phyloP scores from a whole-genome alignment of 2,329 filamentous ascomycete species.

The Ascomycota sp. region DNA sequence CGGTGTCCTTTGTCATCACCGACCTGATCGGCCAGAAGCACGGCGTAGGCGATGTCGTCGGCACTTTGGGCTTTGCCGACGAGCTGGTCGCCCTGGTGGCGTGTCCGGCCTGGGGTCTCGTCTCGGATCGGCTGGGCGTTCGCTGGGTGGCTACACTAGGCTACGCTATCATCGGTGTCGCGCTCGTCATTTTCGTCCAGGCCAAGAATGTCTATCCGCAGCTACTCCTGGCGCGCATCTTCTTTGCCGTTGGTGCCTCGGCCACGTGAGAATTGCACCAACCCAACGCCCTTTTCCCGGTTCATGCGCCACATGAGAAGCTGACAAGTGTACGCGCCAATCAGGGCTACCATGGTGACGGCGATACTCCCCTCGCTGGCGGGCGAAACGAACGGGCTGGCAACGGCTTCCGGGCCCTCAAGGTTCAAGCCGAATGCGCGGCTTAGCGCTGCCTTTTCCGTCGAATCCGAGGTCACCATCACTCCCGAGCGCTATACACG shows the following conservation, averaged over 20 bases:
- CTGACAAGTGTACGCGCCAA: background rate
- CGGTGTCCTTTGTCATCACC: slow-evolving; percentile 65
- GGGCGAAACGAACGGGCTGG: slow-evolving; percentile 19
- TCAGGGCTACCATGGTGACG: slow-evolving; percentile 78
- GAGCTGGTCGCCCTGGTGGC: slow-evolving; percentile 63
- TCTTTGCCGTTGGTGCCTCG: slow-evolving; percentile 83
- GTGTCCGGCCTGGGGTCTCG: slow-evolving; percentile 57
- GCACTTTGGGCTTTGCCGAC: slow-evolving; percentile 66
- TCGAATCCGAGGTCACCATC: slow-evolving; percentile 54
- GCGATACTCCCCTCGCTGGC: slow-evolving; percentile 62
- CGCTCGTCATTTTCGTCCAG: slow-evolving; percentile 64
- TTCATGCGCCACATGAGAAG: too few species aligned
- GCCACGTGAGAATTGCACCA: slow-evolving; percentile 35
- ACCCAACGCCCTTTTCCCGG: too few species aligned
- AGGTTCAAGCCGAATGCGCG: slow-evolving; percentile 19
- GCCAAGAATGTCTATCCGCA: slow-evolving; percentile 74
- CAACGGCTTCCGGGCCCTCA: slow-evolving; percentile 2
- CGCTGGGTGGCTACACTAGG: slow-evolving; percentile 51
- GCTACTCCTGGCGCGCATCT: slow-evolving; percentile 57
- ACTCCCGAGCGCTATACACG: slow-evolving; percentile 38
- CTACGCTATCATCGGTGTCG: slow-evolving; percentile 58
- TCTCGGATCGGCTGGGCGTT: slow-evolving; percentile 58
- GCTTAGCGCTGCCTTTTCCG: slow-evolving; percentile 39
- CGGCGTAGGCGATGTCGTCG: slow-evolving; percentile 57
- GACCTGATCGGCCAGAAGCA: slow-evolving; percentile 55